Evolutionary conservation across 2,329 filamentous ascomycete species (phyloP), one percentile per base, ranked within the genome.

Genomic region (Xylariaceae sp.): DNA sequence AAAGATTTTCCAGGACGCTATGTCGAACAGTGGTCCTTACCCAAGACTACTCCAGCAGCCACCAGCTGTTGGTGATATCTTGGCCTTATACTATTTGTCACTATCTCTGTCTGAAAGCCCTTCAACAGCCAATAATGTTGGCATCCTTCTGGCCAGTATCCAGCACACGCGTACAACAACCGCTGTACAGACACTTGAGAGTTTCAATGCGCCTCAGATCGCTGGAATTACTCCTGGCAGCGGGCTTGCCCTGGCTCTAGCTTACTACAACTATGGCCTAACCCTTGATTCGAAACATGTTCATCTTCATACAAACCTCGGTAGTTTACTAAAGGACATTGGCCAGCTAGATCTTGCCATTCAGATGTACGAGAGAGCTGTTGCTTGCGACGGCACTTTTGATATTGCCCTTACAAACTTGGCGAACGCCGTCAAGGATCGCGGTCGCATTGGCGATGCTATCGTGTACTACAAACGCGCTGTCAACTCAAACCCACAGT

Each of bases 51-150:
- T 84, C 18, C 82, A 83, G 60, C 84, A 86, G 58, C 82, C 86
- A 2, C 87, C 88, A 50, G 89, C 91, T 1, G 91, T 97, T 23
- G 86, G 91, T 48, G 94, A 99, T 69, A 97, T 99, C 44, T 76
- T 99, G 41, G 90, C 92, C 1, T 82, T 99, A 10, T 99, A 99
- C 73, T 99, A 99, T 70, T 80, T 99, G 2, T 99, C 94, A 0
- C 78, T 99, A 2, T 96, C 94, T 0, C 80, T 99, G 2, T 94
- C 97, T 64, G 92, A 94, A 52, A 97, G 94, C 68, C 94, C 94
- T 1, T 99, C 94, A 0, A 99, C 94, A 0, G 94, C 94, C 0
- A 99, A 99, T 72, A 99, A 99, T 72, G 92, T 99, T 10, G 94
- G 94, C 2, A 99, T 99, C 57, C 80, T 99, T 34, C 84, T 99